Evolutionary conservation across 257 asterid species (phyloP), one percentile per base, ranked within the genome.

Genomic region (Pogostemon cablin): DNA sequence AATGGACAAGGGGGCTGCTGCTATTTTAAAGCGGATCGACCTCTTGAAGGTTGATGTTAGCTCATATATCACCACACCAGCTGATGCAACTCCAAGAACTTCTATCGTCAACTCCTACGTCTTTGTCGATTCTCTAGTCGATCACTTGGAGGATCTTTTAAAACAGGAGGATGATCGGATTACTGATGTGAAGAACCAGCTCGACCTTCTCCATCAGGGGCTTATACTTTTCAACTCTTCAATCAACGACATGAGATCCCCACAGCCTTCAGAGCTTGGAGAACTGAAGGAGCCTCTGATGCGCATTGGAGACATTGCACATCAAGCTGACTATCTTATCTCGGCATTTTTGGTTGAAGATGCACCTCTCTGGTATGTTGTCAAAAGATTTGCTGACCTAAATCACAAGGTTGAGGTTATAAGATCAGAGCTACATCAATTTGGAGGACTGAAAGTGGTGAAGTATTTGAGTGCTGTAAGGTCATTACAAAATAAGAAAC

Each of bases 261-360:
- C 49, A 15, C 37, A 39, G 6, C 49, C 48, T 61, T 61, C 15
- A 41, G 39, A 42, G 25, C 20, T 63, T 46, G 54, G 9, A 63
- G 68, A 63, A 44, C 17, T 15, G 17, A 15, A 71, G 25, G 68
- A 49, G 46, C 5, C 34, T 38, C 47, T 38, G 63, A 12, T 47
- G 25, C 9, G 20, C 10, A 46, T 69, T 34, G 67, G 74, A 34
- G 77, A 62, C 0, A 56, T 10, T 50, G 84, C 62, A 4, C 74
- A 53, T 53, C 77, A 64, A 62, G 78, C 68, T 12, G 75, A 72
- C 7, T 72, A 76, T 40, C 35, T 69, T 9, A n/a, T 71, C 35
- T 10, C 40, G 53, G 64, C 66, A 4, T 79, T 58, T 35, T 15
- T 50, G 47, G 58, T 48, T 40, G 61, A 43, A 47, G 68, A 69